A percentile compares a stretch with the other conserved stretches of the same genome.
These are phyloP conservation scores for Polytrichum commune DNA, from an alignment of 225 moss, liverwort and hornwort genomes.

Conservation along the genomic window DNA sequence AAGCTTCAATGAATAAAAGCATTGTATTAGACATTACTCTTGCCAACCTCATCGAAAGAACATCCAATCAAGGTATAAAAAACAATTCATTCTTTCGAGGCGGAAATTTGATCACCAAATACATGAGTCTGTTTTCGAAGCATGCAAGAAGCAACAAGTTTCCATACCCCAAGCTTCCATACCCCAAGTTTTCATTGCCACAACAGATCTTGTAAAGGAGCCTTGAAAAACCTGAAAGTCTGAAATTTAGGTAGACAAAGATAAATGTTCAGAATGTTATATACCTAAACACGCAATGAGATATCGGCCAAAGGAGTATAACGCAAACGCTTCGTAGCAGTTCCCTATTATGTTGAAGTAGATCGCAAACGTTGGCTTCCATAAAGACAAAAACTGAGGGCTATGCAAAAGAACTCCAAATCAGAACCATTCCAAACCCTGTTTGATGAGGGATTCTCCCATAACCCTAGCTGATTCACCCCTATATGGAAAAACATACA, in stretches of 20 bases:
- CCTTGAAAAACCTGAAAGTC: too few species aligned
- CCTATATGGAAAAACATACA: too few species aligned
- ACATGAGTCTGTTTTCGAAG: too few species aligned
- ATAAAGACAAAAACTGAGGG: slow-evolving; percentile 81
- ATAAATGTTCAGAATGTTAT: slow-evolving; percentile 9
- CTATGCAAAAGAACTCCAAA: slow-evolving; percentile 23
- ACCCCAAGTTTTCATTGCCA: too few species aligned
- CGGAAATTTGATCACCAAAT: too few species aligned
- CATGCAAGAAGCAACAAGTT: not conserved
- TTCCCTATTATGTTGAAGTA: slow-evolving; percentile 77
- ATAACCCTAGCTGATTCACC: not conserved
- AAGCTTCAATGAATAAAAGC: too few species aligned
- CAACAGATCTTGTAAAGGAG: too few species aligned
- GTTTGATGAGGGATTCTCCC: not conserved
- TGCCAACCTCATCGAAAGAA: too few species aligned
- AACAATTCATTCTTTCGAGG: too few species aligned
- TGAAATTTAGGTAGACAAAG: not conserved
- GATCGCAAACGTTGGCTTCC: slow-evolving; percentile 55
- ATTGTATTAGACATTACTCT: too few species aligned
- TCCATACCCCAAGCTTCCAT: too few species aligned
- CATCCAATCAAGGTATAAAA: too few species aligned
- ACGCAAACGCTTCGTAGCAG: slow-evolving; percentile 94
- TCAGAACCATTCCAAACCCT: slow-evolving; percentile 17
- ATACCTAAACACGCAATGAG: slow-evolving; percentile 88
- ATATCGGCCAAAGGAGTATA: slow-evolving; percentile 90